Conservation (phyloP, 2,329 filamentous ascomycete species). For the Chaetomium strumarium region DNA sequence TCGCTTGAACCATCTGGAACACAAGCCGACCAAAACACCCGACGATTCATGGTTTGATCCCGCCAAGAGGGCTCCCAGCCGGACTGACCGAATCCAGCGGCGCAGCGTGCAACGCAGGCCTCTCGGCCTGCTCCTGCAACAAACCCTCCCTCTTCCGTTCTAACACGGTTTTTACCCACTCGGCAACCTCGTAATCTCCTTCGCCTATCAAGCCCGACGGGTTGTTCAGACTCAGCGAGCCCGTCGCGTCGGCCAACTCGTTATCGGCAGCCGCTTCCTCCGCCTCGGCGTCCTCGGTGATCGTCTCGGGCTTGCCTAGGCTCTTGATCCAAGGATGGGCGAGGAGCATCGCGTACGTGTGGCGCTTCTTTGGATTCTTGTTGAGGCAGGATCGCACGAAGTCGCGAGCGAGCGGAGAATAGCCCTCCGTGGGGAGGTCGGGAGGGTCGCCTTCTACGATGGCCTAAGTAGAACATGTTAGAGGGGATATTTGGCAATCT, state of each 20-base stretch:
- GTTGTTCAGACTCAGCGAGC: constrained; percentile 37
- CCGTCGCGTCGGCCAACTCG: constrained; percentile 37
- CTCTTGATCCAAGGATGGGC: constrained; percentile 76
- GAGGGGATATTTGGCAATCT: background rate
- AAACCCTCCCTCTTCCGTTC: constrained; percentile 57
- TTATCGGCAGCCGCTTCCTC: constrained; percentile 28
- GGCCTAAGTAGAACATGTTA: constrained; percentile 51
- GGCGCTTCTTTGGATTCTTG: constrained; percentile 86
- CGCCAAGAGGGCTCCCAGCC: constrained; percentile 33
- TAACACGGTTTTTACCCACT: constrained; percentile 73
- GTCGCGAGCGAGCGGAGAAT: constrained; percentile 71
- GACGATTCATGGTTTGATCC: background rate
- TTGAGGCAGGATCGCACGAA: constrained; percentile 89
- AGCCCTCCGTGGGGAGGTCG: constrained; percentile 71
- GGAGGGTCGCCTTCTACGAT: constrained; percentile 98
- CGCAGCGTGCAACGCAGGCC: constrained; percentile 82
- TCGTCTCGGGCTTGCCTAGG: constrained; percentile 29
- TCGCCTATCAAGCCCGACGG: constrained; percentile 34
- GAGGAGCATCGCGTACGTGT: constrained; percentile 86
- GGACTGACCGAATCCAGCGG: constrained; percentile 70
- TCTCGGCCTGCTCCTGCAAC: constrained; percentile 40
- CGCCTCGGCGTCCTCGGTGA: constrained; percentile 33
- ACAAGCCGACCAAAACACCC: too few relatives aligned
- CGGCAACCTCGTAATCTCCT: constrained; percentile 75
- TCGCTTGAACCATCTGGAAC: background rate